Evolutionary conservation across 1,284 basidiomycete species (phyloP).

Genomic region (Ceratobasidium sp.): DNA sequence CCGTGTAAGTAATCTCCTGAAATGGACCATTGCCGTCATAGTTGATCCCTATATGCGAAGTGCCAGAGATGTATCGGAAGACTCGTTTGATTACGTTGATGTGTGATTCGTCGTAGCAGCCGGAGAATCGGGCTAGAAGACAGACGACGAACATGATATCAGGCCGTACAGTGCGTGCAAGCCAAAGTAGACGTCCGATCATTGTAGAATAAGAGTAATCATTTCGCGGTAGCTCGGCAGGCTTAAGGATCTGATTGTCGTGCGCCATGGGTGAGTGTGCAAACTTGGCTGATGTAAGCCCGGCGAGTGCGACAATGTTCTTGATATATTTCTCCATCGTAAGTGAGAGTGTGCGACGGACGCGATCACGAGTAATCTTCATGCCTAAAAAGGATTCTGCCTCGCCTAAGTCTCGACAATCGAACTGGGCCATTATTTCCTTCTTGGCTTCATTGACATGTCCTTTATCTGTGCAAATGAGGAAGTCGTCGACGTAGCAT

Average conservation of each 20-base stretch:
- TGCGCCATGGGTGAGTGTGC: constrained; percentile 15
- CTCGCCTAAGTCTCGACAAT: constrained; percentile 41
- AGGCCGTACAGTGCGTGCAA: background rate
- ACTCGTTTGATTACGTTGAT: background rate
- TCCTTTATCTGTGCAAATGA: background rate
- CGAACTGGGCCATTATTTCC: background rate
- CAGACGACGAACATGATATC: constrained; percentile 10
- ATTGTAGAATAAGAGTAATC: constrained; percentile 11
- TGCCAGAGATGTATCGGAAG: constrained; percentile 9
- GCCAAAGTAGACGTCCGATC: constrained; percentile 19
- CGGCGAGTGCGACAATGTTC: constrained; percentile 40
- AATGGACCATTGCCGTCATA: constrained; percentile 25
- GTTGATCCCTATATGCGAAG: constrained; percentile 1
- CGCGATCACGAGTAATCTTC: constrained; percentile 15
- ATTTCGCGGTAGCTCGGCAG: background rate
- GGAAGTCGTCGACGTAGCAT: constrained; percentile 5
- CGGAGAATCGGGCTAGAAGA: background rate
- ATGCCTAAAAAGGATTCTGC: constrained; percentile 44
- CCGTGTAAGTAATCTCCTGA: constrained; percentile 16
- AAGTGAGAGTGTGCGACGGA: constrained; percentile 9
- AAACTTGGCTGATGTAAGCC: constrained; percentile 5
- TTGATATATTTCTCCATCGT: constrained; percentile 39
- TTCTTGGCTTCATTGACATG: background rate
- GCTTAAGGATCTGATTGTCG: background rate
- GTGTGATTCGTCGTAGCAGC: background rate